Evolutionary conservation across 2,329 filamentous ascomycete species (phyloP).

Genomic region (Fusarium napiforme): DNA sequence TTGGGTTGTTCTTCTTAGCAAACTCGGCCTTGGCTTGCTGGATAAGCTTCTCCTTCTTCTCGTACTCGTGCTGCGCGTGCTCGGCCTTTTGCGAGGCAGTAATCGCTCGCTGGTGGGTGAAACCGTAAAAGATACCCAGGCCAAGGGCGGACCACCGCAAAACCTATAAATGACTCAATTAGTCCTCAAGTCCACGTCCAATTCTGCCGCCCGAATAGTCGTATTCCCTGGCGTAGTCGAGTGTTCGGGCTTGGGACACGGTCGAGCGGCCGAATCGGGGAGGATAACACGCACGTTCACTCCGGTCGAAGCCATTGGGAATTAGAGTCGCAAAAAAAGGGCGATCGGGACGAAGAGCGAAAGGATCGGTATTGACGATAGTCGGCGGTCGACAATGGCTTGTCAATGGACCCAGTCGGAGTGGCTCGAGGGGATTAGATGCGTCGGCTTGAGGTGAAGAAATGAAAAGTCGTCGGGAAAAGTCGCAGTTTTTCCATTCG

Average conservation of each 20-base stretch:
- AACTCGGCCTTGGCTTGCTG: slow-evolving; percentile 92
- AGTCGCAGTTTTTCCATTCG: slow-evolving; percentile 58
- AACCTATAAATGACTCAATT: slow-evolving; percentile 70
- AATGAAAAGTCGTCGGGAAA: slow-evolving; percentile 59
- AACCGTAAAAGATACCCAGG: slow-evolving; percentile 92
- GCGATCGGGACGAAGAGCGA: slow-evolving; percentile 53
- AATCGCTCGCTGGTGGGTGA: slow-evolving; percentile 90
- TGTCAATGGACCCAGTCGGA: slow-evolving; percentile 59
- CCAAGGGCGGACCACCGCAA: slow-evolving; percentile 95
- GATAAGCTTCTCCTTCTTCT: slow-evolving; percentile 92
- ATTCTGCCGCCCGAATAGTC: slow-evolving; percentile 29
- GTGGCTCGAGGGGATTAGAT: slow-evolving; percentile 54
- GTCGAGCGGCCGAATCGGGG: slow-evolving; percentile 42
- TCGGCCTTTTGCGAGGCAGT: slow-evolving; percentile 75
- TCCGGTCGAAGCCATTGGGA: slow-evolving; percentile 73
- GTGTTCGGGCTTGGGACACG: slow-evolving; percentile 33
- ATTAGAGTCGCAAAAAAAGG: slow-evolving; percentile 54
- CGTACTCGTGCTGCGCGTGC: slow-evolving; percentile 82
- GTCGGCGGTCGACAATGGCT: slow-evolving; percentile 53
- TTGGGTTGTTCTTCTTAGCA: slow-evolving; percentile 75
- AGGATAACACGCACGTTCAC: slow-evolving; percentile 68
- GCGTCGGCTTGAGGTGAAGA: slow-evolving; percentile 53
- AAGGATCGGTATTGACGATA: slow-evolving; percentile 50
- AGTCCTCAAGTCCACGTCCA: slow-evolving; percentile 36
- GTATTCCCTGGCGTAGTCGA: slow-evolving; percentile 27